Conservation (phyloP, 2,329 filamentous ascomycete genomes). For the Venturia oleaginea region DNA sequence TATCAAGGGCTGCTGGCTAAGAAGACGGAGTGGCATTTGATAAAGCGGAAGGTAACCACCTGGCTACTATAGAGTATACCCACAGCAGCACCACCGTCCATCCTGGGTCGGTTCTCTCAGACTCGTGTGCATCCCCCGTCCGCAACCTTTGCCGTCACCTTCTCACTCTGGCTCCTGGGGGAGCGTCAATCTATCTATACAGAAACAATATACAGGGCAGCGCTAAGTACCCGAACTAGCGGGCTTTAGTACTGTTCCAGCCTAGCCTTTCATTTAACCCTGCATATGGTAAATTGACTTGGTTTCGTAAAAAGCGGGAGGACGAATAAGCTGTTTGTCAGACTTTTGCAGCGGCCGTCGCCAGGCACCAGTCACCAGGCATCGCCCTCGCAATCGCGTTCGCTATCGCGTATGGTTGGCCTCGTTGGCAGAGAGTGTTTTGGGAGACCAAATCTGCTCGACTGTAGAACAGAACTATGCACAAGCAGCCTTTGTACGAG, state of each 20-base stretch:
- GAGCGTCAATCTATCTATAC: slow-evolving; percentile 7
- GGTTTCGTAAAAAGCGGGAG: background rate
- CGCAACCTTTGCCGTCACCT: slow-evolving; percentile 3
- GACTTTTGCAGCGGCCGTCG: background rate
- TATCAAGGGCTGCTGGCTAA: too few relatives aligned
- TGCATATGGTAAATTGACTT: background rate
- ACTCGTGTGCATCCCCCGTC: background rate
- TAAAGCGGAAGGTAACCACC: background rate
- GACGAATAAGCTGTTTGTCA: background rate
- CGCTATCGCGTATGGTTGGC: background rate
- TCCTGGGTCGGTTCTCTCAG: background rate
- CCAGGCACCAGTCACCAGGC: background rate
- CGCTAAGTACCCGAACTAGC: background rate
- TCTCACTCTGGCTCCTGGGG: slow-evolving; percentile 1
- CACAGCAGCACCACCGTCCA: background rate
- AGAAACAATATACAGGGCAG: slow-evolving; percentile 2
- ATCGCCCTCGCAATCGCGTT: background rate
- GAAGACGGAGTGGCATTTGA: background rate
- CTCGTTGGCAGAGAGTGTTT: background rate
- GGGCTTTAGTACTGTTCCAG: background rate
- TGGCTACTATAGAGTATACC: background rate
- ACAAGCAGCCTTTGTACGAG: background rate
- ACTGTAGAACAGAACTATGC: slow-evolving; percentile 3
- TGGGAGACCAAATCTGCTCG: background rate
- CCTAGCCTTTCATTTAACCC: background rate